Evolutionary conservation across 257 asterid genomes (phyloP).

Genomic region (Agastache rugosa): DNA sequence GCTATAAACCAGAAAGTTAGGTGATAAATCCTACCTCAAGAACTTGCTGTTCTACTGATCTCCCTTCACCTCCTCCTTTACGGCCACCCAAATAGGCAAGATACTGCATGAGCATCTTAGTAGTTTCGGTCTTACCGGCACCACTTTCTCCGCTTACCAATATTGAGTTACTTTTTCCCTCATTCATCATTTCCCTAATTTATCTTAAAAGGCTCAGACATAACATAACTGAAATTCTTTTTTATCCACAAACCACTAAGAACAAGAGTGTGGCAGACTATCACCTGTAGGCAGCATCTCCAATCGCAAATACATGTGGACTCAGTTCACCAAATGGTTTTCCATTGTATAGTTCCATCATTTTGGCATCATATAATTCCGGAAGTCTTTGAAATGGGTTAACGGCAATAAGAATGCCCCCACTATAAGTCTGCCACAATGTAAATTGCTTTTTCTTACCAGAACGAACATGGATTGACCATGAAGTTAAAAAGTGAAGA

Average conservation of each 20-base stretch:
- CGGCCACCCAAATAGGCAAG: conserved; percentile 92
- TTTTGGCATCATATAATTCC: conserved; percentile 65
- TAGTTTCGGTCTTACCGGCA: conserved; percentile 94
- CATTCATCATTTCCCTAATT: conserved; percentile 82
- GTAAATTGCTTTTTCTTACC: conserved; percentile 37
- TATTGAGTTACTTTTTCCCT: conserved; percentile 85
- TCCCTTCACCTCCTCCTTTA: conserved; percentile 75
- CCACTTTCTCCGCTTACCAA: conserved; percentile 97
- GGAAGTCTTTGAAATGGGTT: conserved; percentile 95
- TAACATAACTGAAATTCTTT: conserved; percentile 27
- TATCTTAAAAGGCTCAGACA: conserved; percentile 46
- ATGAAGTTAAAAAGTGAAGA: conserved; percentile 30
- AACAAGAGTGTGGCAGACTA: conserved; percentile 24
- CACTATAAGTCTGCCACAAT: conserved; percentile 85
- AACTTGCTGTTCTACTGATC: conserved; percentile 92
- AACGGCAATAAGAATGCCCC: conserved; percentile 91
- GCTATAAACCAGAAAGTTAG: conserved; percentile 27
- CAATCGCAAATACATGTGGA: conserved; percentile 90
- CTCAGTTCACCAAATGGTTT: conserved; percentile 74
- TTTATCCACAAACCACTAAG: conserved; percentile 26
- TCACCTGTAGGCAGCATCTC: conserved; percentile 86
- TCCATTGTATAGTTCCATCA: conserved; percentile 84
- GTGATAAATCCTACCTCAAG: conserved; percentile 64
- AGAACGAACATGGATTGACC: conserved; percentile 35
- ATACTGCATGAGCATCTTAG: conserved; percentile 94